These are phyloP conservation scores for Diplodia intermedia DNA, from an alignment of 2,329 filamentous ascomycete genomes.

Conservation along the genomic window DNA sequence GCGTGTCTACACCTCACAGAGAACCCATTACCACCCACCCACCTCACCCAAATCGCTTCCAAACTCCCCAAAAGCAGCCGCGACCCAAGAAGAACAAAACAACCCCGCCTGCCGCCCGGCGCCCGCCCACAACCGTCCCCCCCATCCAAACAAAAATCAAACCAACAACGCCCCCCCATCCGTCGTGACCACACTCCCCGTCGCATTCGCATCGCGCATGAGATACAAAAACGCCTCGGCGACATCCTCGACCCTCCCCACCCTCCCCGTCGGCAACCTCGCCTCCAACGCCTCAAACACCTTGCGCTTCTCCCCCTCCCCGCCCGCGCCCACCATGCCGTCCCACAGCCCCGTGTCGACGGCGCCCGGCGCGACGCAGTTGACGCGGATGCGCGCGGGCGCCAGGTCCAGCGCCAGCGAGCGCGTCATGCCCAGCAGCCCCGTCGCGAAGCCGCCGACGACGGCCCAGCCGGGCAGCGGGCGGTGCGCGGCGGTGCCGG, in stretches of 20 bases:
- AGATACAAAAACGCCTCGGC: slow-evolving; percentile 57
- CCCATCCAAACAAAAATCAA: not conserved
- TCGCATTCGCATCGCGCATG: slow-evolving; percentile 56
- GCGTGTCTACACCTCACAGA: too few relatives aligned
- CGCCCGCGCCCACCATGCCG: slow-evolving; percentile 33
- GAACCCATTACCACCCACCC: too few relatives aligned
- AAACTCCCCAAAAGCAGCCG: too few relatives aligned
- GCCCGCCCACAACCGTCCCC: too few relatives aligned
- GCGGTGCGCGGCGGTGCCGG: slow-evolving; percentile 59
- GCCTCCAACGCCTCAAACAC: slow-evolving; percentile 38
- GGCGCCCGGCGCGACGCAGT: slow-evolving; percentile 64
- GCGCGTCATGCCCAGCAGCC: slow-evolving; percentile 60
- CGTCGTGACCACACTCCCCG: slow-evolving; percentile 53
- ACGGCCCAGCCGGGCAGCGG: slow-evolving; percentile 62
- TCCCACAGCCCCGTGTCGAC: slow-evolving; percentile 55
- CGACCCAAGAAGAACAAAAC: too few relatives aligned
- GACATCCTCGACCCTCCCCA: slow-evolving; percentile 43
- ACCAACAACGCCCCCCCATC: slow-evolving; percentile 49
- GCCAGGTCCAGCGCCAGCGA: slow-evolving; percentile 68
- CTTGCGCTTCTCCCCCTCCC: slow-evolving; percentile 38
- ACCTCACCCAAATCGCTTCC: too few relatives aligned
- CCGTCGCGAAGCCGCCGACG: slow-evolving; percentile 57
- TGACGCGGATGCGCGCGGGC: slow-evolving; percentile 64
- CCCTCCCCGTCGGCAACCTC: slow-evolving; percentile 41
- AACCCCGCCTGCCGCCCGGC: too few relatives aligned